Conservation (phyloP, 2,329 filamentous ascomycete species). For the Fusarium pseudograminearum region DNA sequence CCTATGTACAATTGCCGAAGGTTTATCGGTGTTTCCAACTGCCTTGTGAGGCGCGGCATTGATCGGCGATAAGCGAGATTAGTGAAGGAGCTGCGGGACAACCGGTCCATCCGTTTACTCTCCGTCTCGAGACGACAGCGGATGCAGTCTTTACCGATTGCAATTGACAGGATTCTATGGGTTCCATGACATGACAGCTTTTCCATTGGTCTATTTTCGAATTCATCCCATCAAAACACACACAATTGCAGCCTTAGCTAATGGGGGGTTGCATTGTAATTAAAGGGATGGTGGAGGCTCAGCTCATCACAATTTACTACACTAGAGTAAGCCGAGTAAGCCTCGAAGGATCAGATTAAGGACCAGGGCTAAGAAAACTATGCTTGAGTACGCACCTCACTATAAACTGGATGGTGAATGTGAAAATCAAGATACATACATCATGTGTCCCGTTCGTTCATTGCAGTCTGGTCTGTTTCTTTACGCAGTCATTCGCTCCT, state of each 20-base stretch:
- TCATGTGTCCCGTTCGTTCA: neutral
- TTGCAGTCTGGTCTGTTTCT: neutral
- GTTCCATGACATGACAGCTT: accelerated
- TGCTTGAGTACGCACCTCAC: neutral
- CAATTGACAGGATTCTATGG: neutral
- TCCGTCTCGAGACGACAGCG: neutral
- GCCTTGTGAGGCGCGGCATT: neutral
- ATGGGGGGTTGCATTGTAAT: constrained; percentile 3
- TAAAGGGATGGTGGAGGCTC: neutral
- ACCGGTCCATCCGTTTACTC: neutral
- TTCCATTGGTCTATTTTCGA: neutral
- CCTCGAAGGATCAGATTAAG: constrained; percentile 5
- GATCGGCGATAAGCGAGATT: constrained; percentile 7
- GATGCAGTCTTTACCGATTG: neutral
- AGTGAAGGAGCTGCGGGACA: neutral
- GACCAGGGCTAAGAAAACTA: neutral
- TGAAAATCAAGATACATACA: constrained; percentile 8
- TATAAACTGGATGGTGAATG: neutral
- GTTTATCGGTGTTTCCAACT: neutral
- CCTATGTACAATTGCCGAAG: neutral
- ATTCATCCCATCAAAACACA: neutral
- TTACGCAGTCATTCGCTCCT: constrained; percentile 1
- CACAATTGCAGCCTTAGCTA: neutral
- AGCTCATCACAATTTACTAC: constrained; percentile 22
- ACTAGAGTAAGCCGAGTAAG: constrained; percentile 3